These are phyloP conservation scores for Castanopsis chinensis DNA, from an alignment of 306 rosid species.

Conservation along the genomic window DNA sequence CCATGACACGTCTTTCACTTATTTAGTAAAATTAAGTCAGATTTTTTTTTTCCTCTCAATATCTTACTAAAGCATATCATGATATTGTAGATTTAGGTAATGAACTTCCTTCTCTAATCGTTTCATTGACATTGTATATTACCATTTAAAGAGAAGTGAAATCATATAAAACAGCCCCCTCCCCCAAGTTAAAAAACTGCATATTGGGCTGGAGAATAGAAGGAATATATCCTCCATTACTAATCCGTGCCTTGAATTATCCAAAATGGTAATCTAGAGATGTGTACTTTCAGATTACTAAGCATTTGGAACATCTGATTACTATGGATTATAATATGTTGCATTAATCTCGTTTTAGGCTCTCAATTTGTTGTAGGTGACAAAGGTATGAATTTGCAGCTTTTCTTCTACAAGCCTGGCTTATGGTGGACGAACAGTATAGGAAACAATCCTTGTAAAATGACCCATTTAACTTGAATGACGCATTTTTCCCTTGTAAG, in stretches of 20 bases:
- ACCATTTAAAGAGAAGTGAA: neutral
- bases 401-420: conserved; percentile 43
- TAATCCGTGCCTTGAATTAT: neutral
- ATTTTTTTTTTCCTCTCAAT: neutral
- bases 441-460: conserved; percentile 86
- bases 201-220: neutral
- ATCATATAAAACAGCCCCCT: neutral
- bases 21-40: neutral
- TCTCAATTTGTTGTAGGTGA: conserved; percentile 20
- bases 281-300: conserved; percentile 7
- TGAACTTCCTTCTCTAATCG: neutral
- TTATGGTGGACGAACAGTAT: conserved; percentile 99
- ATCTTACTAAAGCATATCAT: neutral
- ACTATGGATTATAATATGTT: conserved; percentile 10
- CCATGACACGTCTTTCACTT: neutral
- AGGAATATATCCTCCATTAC: neutral
- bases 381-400: too few relatives aligned
- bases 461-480: conserved; percentile 3
- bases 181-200: neutral
- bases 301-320: conserved; percentile 23
- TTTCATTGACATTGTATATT: neutral
- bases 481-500: too few relatives aligned
- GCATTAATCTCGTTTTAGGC: conserved; percentile 11
- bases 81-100: neutral
- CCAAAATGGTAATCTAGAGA: neutral